phyloP scores from a whole-genome alignment of 1,284 basidiomycete genomes.

The Apiotrichum porosum region DNA sequence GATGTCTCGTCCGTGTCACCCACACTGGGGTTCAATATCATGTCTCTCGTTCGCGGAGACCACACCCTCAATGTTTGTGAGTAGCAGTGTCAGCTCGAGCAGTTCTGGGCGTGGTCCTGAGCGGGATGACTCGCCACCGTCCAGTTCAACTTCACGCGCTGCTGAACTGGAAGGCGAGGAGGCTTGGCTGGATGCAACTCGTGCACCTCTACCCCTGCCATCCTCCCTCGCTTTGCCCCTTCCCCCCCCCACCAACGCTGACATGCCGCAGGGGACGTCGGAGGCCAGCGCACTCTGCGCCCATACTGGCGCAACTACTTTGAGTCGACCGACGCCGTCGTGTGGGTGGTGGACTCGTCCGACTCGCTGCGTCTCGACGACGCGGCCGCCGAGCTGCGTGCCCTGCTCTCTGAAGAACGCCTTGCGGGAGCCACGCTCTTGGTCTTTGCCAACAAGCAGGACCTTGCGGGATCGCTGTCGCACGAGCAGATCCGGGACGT shows the following conservation, averaged over 20 bases:
- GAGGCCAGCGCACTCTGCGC: slow-evolving; percentile 88
- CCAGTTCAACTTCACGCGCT: no score
- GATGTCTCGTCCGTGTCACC: slow-evolving; percentile 83
- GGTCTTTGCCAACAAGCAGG: slow-evolving; percentile 99
- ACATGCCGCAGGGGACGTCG: slow-evolving; percentile 98
- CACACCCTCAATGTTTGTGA: slow-evolving; percentile 90
- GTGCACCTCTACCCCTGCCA: not conserved
- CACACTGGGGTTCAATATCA: slow-evolving; percentile 98
- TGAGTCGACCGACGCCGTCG: slow-evolving; percentile 94
- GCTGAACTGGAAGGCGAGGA: no score
- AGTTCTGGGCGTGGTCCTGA: no score
- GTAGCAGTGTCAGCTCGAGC: no score
- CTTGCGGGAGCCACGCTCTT: slow-evolving; percentile 89
- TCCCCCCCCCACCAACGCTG: not conserved
- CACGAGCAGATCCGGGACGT: slow-evolving; percentile 77
- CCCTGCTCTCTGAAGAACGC: slow-evolving; percentile 85
- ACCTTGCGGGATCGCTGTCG: slow-evolving; percentile 80
- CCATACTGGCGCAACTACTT: slow-evolving; percentile 99
- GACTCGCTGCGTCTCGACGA: slow-evolving; percentile 85
- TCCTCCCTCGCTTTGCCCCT: not conserved
- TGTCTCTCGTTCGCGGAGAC: slow-evolving; percentile 85
- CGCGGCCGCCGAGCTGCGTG: slow-evolving; percentile 80
- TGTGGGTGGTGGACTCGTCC: slow-evolving; percentile 97
- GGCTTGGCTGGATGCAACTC: no score
- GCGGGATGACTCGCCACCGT: no score